Evolutionary conservation across 148 eudicot species (phyloP), one percentile per base, ranked within the genome.

Genomic region (Nyssa sinensis): DNA sequence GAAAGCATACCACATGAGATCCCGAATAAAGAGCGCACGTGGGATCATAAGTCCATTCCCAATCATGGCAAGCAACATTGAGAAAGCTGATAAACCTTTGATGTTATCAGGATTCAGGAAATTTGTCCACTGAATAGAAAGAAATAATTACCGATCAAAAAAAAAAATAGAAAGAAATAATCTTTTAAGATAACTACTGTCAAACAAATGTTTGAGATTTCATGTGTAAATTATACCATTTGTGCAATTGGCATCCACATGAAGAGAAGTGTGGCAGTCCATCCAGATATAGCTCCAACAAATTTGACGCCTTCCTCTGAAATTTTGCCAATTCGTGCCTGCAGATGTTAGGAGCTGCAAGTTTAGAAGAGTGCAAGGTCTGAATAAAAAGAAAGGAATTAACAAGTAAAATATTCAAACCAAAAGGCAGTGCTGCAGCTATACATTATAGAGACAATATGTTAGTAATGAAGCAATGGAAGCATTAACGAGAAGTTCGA

Each of bases 171-270:
- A 35, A 84, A 78, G 24, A 25, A 73, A 1, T 33, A 33, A 30
- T n/a, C n/a, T 57, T 29, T 29, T 47, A n/a, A 86, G 51, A 55
- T 23, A 71, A n/a, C 66, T 49, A 1, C 51, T 67, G 27, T 24
- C n/a, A 34, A 59, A 35, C 16, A 74, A 62, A n/a, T 58, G 35
- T 28, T 30, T 61, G 41, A 23, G 33, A 32, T 30, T 24, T 1
- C 17, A 78, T 7, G 8, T 61, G 4, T 25, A 6, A 2, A 53
- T 1, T 53, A 73, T 86, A 93, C 99, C 90, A 88, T 88, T 85
- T 95, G 99, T 23, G 99, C 85, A 72, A 95, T 74, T 29, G 96
- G 96, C 99, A 95, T 95, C 99, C 99, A 95, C 99, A 95, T 95
- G 87, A 95, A 95, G 77, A 95, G 97, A 73, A 95, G 90, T 68